These are phyloP conservation scores for Rachicladosporium sp. DNA, from an alignment of 2,329 filamentous ascomycete species.

Conservation along the genomic window DNA sequence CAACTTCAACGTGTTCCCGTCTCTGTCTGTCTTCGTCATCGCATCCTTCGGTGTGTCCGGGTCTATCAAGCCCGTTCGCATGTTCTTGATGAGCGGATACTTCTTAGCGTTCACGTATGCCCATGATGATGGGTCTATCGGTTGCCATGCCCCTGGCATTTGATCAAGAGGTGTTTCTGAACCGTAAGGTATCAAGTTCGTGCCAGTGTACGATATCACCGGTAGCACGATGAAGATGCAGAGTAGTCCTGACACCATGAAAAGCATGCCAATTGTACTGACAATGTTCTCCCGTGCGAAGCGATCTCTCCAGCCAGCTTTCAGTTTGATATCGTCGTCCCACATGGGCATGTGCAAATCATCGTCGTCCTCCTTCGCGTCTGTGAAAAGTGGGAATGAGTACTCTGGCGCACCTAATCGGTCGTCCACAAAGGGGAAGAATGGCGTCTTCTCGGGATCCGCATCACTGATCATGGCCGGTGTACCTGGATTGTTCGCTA, in stretches of 20 bases:
- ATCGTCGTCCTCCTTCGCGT: conserved; percentile 42
- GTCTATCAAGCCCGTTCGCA: conserved; percentile 51
- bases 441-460: conserved; percentile 23
- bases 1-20: conserved; percentile 51
- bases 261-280: conserved; percentile 30
- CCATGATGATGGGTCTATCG: conserved; percentile 4
- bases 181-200: conserved; percentile 27
- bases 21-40: conserved; percentile 41
- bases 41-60: conserved; percentile 51
- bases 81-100: conserved; percentile 41
- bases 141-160: conserved; percentile 17
- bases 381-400: conserved; percentile 34
- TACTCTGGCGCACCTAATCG: conserved; percentile 32
- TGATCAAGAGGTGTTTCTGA: conserved; percentile 30
- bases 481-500: conserved; percentile 8
- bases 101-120: conserved; percentile 4
- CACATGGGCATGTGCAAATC: conserved; percentile 41
- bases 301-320: conserved; percentile 32
- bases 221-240: conserved; percentile 41
- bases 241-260: conserved; percentile 37
- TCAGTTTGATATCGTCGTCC: conserved; percentile 36
- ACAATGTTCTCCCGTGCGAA: conserved; percentile 32
- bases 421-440: conserved; percentile 35
- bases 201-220: conserved; percentile 34
- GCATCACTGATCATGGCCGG: conserved; percentile 18